Evolutionary conservation across 2,329 filamentous ascomycete species (phyloP).

Genomic region (Sporothrix globosa): DNA sequence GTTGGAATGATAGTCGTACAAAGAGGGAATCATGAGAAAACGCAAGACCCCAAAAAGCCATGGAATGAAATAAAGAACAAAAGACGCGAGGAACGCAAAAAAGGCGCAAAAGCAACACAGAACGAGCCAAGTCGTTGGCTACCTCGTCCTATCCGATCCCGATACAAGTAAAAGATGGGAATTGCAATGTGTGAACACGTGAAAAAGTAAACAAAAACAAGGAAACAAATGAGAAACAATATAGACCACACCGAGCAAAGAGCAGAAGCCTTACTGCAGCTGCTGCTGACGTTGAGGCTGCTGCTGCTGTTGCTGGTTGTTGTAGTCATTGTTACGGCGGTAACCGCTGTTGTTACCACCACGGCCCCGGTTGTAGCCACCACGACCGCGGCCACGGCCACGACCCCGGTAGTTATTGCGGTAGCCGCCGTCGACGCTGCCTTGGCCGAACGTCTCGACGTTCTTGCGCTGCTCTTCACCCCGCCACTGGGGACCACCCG

Average conservation of each 20-base stretch:
- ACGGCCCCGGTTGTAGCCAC: slow-evolving; percentile 46
- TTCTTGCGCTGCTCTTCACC: slow-evolving; percentile 93
- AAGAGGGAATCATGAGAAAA: not conserved
- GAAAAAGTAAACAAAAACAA: slow-evolving; percentile 18
- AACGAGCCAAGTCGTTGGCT: not conserved
- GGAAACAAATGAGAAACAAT: not conserved
- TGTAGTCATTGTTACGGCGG: slow-evolving; percentile 32
- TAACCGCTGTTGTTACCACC: slow-evolving; percentile 40
- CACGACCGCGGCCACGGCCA: slow-evolving; percentile 71
- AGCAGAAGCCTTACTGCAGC: not conserved
- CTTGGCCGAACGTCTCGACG: slow-evolving; percentile 96
- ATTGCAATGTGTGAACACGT: not conserved
- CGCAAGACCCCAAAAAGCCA: not conserved
- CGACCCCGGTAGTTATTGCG: slow-evolving; percentile 77
- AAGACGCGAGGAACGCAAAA: not conserved
- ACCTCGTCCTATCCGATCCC: slow-evolving; percentile 7
- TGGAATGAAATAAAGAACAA: not conserved
- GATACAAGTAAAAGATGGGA: not conserved
- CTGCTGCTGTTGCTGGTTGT: slow-evolving; percentile 27
- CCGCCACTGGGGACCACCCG: slow-evolving; percentile 85
- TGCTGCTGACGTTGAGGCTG: slow-evolving; percentile 25
- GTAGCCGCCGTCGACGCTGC: slow-evolving; percentile 82
- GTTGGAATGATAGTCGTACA: slow-evolving; percentile 19
- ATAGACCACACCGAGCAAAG: not conserved
- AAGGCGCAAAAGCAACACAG: not conserved